Percentiles rank a stretch among this genome's conserved stretches.
These are phyloP conservation scores for Fusarium sp. DNA, from an alignment of 2,329 filamentous ascomycete genomes.

Conservation along the genomic window DNA sequence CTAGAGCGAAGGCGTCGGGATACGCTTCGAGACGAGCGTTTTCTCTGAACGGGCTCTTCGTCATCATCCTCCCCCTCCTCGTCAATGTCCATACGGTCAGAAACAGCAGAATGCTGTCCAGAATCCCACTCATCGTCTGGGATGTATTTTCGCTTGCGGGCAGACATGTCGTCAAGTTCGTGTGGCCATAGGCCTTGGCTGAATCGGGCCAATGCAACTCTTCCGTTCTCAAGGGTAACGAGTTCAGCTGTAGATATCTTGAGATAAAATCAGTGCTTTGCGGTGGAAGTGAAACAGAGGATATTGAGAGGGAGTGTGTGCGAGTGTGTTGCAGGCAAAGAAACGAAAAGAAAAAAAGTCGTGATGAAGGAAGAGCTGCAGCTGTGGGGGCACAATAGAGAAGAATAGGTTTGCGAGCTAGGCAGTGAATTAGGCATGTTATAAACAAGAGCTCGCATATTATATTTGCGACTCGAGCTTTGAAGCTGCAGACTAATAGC, in stretches of 20 bases:
- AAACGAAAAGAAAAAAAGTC: not conserved
- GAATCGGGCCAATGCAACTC: conserved; percentile 41
- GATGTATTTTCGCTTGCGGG: conserved; percentile 47
- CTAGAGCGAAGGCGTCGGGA: conserved; percentile 41
- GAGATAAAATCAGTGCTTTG: conserved; percentile 28
- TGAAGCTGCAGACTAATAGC: not conserved
- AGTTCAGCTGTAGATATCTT: conserved; percentile 48
- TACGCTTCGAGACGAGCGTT: conserved; percentile 10
- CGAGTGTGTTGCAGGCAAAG: not conserved
- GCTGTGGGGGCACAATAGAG: conserved; percentile 19
- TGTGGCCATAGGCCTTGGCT: conserved; percentile 16
- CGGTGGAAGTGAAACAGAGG: not conserved
- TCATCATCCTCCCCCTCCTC: conserved; percentile 40
- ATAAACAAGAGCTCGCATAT: conserved; percentile 6
- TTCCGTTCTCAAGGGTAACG: conserved; percentile 47
- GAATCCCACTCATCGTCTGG: conserved; percentile 45
- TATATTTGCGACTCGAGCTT: not conserved
- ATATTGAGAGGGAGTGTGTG: not conserved
- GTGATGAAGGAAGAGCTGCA: conserved; percentile 1
- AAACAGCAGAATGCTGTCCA: conserved; percentile 34
- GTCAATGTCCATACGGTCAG: conserved; percentile 44
- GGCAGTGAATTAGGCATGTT: conserved; percentile 35
- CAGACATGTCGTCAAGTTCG: conserved; percentile 29
- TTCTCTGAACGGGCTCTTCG: conserved; percentile 9
- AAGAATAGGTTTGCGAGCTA: conserved; percentile 16